Evolutionary conservation across 2,329 filamentous ascomycete species (phyloP).

Genomic region (Microdochium nivale): DNA sequence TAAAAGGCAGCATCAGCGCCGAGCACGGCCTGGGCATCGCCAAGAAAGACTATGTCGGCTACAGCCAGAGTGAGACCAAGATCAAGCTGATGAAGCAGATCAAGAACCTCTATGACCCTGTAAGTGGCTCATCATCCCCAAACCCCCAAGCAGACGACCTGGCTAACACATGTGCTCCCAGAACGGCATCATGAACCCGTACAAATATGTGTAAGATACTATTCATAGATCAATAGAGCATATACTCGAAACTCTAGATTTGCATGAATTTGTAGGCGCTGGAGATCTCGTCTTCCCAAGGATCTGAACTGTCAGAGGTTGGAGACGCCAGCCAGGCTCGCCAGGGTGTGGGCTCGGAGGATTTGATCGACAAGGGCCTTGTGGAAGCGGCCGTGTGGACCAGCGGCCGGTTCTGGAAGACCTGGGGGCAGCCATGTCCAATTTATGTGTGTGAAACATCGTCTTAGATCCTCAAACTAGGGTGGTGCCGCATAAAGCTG

Average conservation of each 20-base stretch:
- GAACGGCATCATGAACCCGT: conserved; percentile 99
- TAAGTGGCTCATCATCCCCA: conserved; percentile 38
- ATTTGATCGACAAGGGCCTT: background rate
- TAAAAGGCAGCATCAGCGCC: conserved; percentile 88
- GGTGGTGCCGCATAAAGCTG: background rate
- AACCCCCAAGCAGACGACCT: background rate
- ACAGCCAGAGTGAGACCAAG: conserved; percentile 83
- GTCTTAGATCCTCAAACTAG: background rate
- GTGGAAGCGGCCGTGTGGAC: background rate
- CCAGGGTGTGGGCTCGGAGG: background rate
- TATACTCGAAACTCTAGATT: background rate
- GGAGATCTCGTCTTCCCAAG: background rate
- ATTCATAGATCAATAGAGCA: conserved; percentile 1
- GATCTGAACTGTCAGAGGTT: background rate
- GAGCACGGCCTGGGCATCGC: conserved; percentile 91
- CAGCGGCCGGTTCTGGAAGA: background rate
- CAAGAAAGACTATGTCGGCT: conserved; percentile 93
- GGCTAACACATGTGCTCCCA: conserved; percentile 26
- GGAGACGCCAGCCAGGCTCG: no score
- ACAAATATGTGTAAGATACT: conserved; percentile 71
- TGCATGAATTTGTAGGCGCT: background rate
- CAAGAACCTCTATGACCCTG: conserved; percentile 89
- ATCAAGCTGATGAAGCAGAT: conserved; percentile 89
- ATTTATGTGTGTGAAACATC: background rate
- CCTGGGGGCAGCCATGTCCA: background rate